These are phyloP conservation scores for Eucalyptus sp. DNA, from an alignment of 345 rosid species.

Conservation along the genomic window DNA sequence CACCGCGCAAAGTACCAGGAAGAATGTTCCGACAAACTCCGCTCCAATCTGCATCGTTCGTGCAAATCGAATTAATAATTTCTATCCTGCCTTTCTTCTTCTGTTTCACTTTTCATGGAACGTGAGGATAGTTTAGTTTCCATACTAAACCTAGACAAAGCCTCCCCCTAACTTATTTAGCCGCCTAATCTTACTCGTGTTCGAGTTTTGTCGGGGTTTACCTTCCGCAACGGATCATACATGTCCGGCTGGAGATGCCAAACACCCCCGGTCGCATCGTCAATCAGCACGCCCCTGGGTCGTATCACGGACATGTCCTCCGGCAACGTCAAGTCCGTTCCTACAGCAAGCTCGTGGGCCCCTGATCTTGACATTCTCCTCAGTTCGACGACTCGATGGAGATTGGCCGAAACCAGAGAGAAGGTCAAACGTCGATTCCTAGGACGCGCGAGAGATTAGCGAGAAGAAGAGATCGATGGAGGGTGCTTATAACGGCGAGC, in stretches of 20 bases:
- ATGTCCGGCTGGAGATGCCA: conserved; percentile 33
- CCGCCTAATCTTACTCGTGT: background rate
- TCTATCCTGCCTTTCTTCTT: background rate
- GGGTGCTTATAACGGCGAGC: background rate
- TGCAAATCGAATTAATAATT: background rate
- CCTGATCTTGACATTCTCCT: background rate
- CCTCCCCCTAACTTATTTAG: background rate
- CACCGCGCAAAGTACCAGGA: conserved; percentile 22
- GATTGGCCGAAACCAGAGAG: background rate
- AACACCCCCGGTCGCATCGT: conserved; percentile 38
- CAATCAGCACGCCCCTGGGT: conserved; percentile 66
- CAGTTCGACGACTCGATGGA: background rate
- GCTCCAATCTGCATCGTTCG: conserved; percentile 2
- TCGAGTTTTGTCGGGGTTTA: conserved; percentile 58
- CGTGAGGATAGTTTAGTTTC: background rate
- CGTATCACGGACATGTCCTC: conserved; percentile 52
- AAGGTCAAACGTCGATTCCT: too few species aligned
- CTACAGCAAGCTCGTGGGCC: background rate
- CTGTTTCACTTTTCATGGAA: background rate
- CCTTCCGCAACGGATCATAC: conserved; percentile 41
- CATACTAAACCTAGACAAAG: background rate
- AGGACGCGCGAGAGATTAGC: background rate
- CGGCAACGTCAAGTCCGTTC: conserved; percentile 39
- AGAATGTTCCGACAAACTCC: conserved; percentile 31
- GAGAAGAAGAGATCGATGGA: background rate